phyloP scores from a whole-genome alignment of 2,329 filamentous ascomycete species.

The Whalleya microplaca region DNA sequence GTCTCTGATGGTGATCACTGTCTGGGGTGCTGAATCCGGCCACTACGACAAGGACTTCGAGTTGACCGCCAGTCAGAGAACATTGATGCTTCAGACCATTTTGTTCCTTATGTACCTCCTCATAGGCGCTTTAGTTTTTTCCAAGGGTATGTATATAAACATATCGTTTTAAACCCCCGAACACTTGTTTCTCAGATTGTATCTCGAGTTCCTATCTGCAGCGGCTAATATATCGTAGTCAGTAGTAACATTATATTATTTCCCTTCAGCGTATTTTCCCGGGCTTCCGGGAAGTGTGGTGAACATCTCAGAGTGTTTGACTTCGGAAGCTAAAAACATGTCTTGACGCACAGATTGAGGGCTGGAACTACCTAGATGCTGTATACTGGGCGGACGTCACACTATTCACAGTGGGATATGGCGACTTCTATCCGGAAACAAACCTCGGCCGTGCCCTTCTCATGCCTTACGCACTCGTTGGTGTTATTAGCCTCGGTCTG shows the following conservation, averaged over 20 bases:
- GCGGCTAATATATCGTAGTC: no score
- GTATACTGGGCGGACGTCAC: conserved; percentile 80
- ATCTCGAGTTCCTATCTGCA: no score
- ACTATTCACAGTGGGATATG: conserved; percentile 66
- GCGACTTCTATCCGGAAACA: conserved; percentile 54
- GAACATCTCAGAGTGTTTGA: no score
- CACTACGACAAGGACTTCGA: conserved; percentile 81
- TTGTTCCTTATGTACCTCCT: conserved; percentile 81
- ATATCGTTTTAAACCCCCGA: no score
- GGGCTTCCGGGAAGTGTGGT: no score
- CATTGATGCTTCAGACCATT: conserved; percentile 89
- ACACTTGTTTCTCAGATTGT: no score
- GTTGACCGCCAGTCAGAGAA: conserved; percentile 80
- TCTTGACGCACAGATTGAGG: conserved; percentile 54
- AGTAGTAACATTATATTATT: no score
- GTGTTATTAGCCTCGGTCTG: conserved; percentile 82
- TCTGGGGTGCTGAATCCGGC: conserved; percentile 69
- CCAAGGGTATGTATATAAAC: conserved; percentile 38
- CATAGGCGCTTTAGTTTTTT: conserved; percentile 76
- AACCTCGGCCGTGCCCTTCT: conserved; percentile 70
- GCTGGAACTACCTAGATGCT: conserved; percentile 76
- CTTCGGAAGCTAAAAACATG: no score
- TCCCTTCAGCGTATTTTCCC: no score
- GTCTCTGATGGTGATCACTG: conserved; percentile 76
- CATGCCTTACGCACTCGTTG: conserved; percentile 81